Evolutionary conservation across 345 rosid species (phyloP).

Genomic region (Aquilaria malaccensis): DNA sequence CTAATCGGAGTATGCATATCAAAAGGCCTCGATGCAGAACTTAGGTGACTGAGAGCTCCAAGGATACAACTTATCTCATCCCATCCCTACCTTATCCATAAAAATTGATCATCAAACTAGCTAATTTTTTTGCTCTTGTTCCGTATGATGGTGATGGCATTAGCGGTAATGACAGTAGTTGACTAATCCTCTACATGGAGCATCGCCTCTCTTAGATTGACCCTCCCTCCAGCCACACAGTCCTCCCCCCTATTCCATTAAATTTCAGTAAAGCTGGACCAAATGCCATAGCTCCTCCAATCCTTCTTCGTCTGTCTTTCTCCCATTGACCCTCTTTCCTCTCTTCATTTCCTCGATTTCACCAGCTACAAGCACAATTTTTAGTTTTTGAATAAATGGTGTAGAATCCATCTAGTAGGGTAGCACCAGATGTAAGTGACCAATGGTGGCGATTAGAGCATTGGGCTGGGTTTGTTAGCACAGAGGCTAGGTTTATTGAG

Average conservation of each 20-base stretch:
- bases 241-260: slow-evolving; percentile 25
- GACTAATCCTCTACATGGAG: slow-evolving; percentile 39
- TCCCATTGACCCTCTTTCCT: slow-evolving; percentile 44
- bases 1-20: too few relatives aligned
- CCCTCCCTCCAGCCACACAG: slow-evolving; percentile 42
- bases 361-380: slow-evolving; percentile 40
- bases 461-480: too few relatives aligned
- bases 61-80: too few relatives aligned
- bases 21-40: too few relatives aligned
- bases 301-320: slow-evolving; percentile 43
- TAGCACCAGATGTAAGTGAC: too few relatives aligned
- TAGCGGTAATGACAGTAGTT: slow-evolving; percentile 31
- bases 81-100: too few relatives aligned
- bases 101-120: too few relatives aligned
- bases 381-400: slow-evolving; percentile 37
- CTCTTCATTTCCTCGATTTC: slow-evolving; percentile 37
- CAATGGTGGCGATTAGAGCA: too few relatives aligned
- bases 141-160: slow-evolving; percentile 17
- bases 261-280: slow-evolving; percentile 24
- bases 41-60: too few relatives aligned
- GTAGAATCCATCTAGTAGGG: slow-evolving; percentile 24
- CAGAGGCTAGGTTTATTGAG: too few relatives aligned
- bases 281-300: slow-evolving; percentile 18
- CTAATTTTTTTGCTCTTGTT: too few relatives aligned
- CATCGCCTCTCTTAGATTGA: slow-evolving; percentile 52